A percentile compares a stretch with the other conserved stretches of the same genome.
Conservation (phyloP, 2,329 filamentous ascomycete species). For the Botrytis squamosa region DNA sequence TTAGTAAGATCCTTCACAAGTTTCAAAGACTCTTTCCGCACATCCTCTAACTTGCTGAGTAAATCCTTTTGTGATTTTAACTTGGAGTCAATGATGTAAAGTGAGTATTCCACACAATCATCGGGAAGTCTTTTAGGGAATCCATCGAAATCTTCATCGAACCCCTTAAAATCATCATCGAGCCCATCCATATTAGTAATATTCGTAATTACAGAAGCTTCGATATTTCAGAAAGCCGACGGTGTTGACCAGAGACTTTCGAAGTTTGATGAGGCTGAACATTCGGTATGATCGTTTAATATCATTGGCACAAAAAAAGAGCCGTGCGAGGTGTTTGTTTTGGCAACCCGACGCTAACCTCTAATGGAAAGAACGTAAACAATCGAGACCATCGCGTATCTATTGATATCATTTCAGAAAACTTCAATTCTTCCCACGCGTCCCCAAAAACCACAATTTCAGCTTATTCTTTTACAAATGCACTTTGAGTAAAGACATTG, state of each 20-base stretch:
- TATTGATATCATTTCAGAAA: slow-evolving; percentile 18
- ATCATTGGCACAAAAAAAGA: not conserved
- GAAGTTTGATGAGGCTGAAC: slow-evolving; percentile 1
- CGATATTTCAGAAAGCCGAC: not conserved
- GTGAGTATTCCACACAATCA: slow-evolving; percentile 80
- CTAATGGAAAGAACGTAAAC: slow-evolving; percentile 30
- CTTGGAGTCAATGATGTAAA: slow-evolving; percentile 66
- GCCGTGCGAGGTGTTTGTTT: not conserved
- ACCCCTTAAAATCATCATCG: slow-evolving; percentile 62
- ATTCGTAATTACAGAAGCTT: not conserved
- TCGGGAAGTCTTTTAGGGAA: slow-evolving; percentile 70
- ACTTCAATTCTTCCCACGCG: not conserved
- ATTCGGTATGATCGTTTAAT: not conserved
- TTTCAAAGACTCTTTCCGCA: slow-evolving; percentile 67
- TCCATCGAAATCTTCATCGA: slow-evolving; percentile 58
- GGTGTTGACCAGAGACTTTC: not conserved
- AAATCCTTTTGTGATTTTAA: slow-evolving; percentile 53
- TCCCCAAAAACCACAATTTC: not conserved
- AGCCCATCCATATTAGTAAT: slow-evolving; percentile 38
- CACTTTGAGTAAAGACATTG: slow-evolving; percentile 17
- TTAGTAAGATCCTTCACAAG: slow-evolving; percentile 65
- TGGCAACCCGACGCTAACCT: slow-evolving; percentile 23
- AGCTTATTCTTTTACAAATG: slow-evolving; percentile 18
- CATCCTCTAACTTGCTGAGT: slow-evolving; percentile 64
- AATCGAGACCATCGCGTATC: slow-evolving; percentile 31